Percentiles rank a stretch among this genome's conserved stretches.
These are phyloP conservation scores for Colletotrichum destructivum DNA, from an alignment of 2,329 filamentous ascomycete species.

Conservation along the genomic window DNA sequence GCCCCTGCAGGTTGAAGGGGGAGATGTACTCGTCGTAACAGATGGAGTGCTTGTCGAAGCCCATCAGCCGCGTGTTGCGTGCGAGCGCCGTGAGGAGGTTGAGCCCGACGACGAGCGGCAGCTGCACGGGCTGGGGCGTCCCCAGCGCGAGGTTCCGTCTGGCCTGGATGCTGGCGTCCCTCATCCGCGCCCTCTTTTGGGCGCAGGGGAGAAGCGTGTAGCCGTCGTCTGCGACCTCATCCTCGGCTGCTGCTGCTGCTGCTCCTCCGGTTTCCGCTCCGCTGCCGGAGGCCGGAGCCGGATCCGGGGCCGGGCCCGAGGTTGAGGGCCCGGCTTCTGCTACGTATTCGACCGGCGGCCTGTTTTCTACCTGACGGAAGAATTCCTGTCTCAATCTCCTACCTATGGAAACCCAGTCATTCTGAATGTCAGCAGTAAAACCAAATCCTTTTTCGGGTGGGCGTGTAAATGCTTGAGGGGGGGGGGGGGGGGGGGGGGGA, in stretches of 20 bases:
- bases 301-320: too few relatives aligned
- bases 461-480: too few relatives aligned
- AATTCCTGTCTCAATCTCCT: slow-evolving; percentile 12
- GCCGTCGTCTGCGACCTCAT: not conserved
- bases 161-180: not conserved
- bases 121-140: slow-evolving; percentile 23
- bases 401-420: not conserved
- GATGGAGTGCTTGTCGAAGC: slow-evolving; percentile 33
- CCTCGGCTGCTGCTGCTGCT: not conserved
- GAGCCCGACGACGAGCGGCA: slow-evolving; percentile 36
- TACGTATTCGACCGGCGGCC: not conserved
- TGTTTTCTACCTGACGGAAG: not conserved
- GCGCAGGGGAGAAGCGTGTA: slow-evolving; percentile 13
- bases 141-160: slow-evolving; percentile 21
- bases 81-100: slow-evolving; percentile 41
- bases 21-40: slow-evolving; percentile 41
- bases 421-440: too few relatives aligned
- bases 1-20: slow-evolving; percentile 24
- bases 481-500: not conserved
- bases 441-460: too few relatives aligned
- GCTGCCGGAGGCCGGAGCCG: too few relatives aligned
- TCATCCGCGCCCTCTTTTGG: slow-evolving; percentile 1
- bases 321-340: not conserved
- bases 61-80: slow-evolving; percentile 32
- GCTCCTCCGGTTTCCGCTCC: too few relatives aligned